Evolutionary conservation across 2,329 filamentous ascomycete species (phyloP).

Genomic region (Phialophora expanda): DNA sequence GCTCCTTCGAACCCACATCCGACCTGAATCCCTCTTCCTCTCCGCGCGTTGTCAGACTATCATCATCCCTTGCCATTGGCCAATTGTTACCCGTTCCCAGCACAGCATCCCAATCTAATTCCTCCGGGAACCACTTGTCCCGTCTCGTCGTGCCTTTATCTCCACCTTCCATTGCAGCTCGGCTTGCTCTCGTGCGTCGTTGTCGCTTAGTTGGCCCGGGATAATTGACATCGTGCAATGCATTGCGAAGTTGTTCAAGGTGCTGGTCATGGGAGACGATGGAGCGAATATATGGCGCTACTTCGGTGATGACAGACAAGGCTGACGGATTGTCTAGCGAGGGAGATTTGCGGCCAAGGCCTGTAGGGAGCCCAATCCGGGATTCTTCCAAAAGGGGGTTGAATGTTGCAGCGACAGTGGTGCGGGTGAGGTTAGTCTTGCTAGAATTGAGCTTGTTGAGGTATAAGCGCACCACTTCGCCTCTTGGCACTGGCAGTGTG

Average conservation of each 20-base stretch:
- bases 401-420: constrained; percentile 53
- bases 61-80: constrained; percentile 44
- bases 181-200: constrained; percentile 74
- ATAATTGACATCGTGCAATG: constrained; percentile 65
- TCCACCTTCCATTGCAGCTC: constrained; percentile 78
- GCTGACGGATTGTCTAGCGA: constrained; percentile 74
- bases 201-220: constrained; percentile 58
- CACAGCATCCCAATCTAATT: constrained; percentile 65
- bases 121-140: constrained; percentile 72
- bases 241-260: constrained; percentile 70
- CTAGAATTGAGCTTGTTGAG: constrained; percentile 32
- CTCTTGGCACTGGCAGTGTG: constrained; percentile 1
- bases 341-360: constrained; percentile 58
- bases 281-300: constrained; percentile 86
- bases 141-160: constrained; percentile 68
- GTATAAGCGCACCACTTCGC: constrained; percentile 39
- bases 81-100: constrained; percentile 64
- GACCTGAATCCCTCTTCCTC: background rate
- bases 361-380: constrained; percentile 42
- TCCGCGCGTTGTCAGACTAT: background rate
- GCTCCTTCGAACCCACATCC: background rate
- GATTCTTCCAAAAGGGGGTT: constrained; percentile 56
- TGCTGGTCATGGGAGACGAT: constrained; percentile 79
- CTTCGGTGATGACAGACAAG: constrained; percentile 70
- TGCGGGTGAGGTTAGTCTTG: constrained; percentile 21